Base-by-base conservation (phyloP, 805 yeast genomes). In the Spencermartinsiella europaea region DNA sequence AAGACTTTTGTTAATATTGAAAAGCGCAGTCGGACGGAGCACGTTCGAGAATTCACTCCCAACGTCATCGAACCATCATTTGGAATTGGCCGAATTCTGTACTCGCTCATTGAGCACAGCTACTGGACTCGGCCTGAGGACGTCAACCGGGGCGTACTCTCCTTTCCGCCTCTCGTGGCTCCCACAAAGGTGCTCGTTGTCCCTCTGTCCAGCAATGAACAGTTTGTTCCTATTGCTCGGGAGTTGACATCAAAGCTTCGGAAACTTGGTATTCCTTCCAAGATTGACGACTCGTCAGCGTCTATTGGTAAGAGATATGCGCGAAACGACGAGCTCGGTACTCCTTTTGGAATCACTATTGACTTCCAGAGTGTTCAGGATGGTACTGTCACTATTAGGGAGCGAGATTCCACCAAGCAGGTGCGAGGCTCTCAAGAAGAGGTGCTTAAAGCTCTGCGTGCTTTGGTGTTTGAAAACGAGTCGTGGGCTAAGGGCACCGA, bases 31-130 rank as follows among this genome's bases (percentile, higher is more conserved):
- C 83, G 80, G 63, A 82, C 83, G 42, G 95, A 88, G 71, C 96
- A 90, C 67, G 76, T 93, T 48, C 86, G 98, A 65, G 99, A 95
- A 72, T 93, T 72, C 72, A 86, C 87, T 56, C 99, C 99, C 52
- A 89, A 86, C 65, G 99, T 93, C 51, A 93, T 93, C 61, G 99
- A 93, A 73, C 99, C 99, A 52, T 93, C 99, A 4, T 93, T 93
- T 63, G 99, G 99, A 79, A 84, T 93, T 65, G 99, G 99, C 50
- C 90, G 99, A 74, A 88, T 95, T 67, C 74, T 93, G 55, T 93
- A 93, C 73, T 79, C 95, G 34, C 69, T 91, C 57, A 85, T 90
- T 62, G 99, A 93, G 74, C 99, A 93, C 70, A 76, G 79, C 43
- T 93, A 83, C 85, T 93, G 96, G 96, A 70, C 84, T 46, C 83